Base-by-base conservation (phyloP, 2,329 filamentous ascomycete genomes). In the Plectosphaerella cucumerina region DNA sequence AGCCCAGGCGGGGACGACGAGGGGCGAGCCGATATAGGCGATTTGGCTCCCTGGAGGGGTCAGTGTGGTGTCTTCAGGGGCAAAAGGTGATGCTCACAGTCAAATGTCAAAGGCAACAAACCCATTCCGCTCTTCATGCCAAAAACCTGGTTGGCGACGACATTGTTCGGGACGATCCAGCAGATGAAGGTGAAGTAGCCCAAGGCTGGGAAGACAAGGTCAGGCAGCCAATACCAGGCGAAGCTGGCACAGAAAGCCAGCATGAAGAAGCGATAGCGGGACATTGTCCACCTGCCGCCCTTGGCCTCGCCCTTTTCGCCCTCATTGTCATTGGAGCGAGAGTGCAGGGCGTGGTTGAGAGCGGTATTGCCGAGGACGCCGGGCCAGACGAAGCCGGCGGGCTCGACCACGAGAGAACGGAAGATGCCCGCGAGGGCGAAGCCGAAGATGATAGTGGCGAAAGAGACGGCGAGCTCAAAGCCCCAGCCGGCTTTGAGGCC, bases 361-460 rank as follows among this genome's bases (percentile, higher is more conserved):
- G 74, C 72, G 0, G 71, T 70, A 50, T 76, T 78, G 4, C 75
- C 74, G 10, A 81, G 62, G 0, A 76, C 74, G 20, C 73, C 70
- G 0, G 77, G 77, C 76, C 77, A 81, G n/a, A 80, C 65, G 64
- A 80, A 73, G 1, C 68, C 65, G 2, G 73, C 68, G 1, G 74
- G 77, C 23, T 69, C 64, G 5, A 75, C 66, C 1, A 81, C 69
- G 57, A 74, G 70, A 2, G 69, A 65, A 11, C 69, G 62, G 18
- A 65, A 66, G 47, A 77, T 61, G 4, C 75, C 75, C 1, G 77
- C 75, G 33, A 78, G 60, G 5, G 74, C 75, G 48, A 77, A 76
- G 2, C 77, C 76, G 51, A 74, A 69, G 6, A 72, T 49, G 48
- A 75, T 71, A 0, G 69, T 72, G 3, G 70, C 69, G 21, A 75